These are phyloP conservation scores for Talaromyces piceae DNA, from an alignment of 2,329 filamentous ascomycete genomes.

Conservation along the genomic window DNA sequence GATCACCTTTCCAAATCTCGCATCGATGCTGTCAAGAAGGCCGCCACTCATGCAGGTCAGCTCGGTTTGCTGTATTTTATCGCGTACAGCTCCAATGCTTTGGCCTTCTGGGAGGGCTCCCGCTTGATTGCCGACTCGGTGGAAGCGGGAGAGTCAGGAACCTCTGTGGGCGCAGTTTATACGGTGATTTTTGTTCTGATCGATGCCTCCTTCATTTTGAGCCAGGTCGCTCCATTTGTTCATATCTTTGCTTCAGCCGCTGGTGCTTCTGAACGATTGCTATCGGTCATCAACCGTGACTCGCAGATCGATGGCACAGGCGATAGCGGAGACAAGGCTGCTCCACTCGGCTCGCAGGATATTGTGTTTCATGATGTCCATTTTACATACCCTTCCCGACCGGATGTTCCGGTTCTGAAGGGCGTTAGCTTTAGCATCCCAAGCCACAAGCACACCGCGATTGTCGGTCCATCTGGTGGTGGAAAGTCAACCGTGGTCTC, in stretches of 20 bases:
- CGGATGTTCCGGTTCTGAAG: slow-evolving; percentile 28
- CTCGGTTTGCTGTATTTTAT: slow-evolving; percentile 57
- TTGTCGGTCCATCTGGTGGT: slow-evolving; percentile 46
- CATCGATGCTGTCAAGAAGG: slow-evolving; percentile 49
- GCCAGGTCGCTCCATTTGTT: slow-evolving; percentile 32
- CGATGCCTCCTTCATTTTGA: slow-evolving; percentile 27
- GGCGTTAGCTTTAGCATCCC: slow-evolving; percentile 26
- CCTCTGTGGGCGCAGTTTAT: slow-evolving; percentile 29
- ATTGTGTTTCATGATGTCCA: slow-evolving; percentile 17
- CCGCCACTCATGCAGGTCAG: slow-evolving; percentile 47
- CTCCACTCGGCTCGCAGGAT: not conserved
- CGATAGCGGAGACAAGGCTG: not conserved
- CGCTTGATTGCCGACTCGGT: slow-evolving; percentile 40
- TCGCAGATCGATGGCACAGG: slow-evolving; percentile 15
- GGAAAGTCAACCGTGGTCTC: slow-evolving; percentile 45
- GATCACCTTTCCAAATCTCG: slow-evolving; percentile 45
- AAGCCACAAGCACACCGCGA: slow-evolving; percentile 32
- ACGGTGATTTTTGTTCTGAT: slow-evolving; percentile 35
- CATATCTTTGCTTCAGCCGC: slow-evolving; percentile 20
- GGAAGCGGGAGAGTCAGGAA: slow-evolving; percentile 16
- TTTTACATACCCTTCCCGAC: slow-evolving; percentile 29
- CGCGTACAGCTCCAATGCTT: slow-evolving; percentile 56
- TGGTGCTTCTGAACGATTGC: slow-evolving; percentile 12
- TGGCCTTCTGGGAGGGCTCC: slow-evolving; percentile 60
- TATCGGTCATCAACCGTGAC: slow-evolving; percentile 12